These are phyloP conservation scores for Crepidotus variabilis DNA, from an alignment of 768 basidiomycete species.

Conservation along the genomic window DNA sequence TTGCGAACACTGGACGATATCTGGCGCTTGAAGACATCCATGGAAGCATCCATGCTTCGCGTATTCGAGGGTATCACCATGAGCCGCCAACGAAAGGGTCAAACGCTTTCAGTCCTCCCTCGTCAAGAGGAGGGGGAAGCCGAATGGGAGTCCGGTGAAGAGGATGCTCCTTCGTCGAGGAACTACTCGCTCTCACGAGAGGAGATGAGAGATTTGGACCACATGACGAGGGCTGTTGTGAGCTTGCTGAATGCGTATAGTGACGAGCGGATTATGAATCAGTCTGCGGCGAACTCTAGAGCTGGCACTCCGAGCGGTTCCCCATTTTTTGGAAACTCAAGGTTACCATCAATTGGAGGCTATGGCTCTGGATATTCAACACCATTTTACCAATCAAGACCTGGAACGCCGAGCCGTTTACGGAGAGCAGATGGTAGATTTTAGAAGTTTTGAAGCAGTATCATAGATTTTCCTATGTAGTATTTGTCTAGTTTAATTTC, in stretches of 20 bases:
- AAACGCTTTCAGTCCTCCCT: slow-evolving; percentile 29
- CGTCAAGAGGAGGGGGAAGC: slow-evolving; percentile 48
- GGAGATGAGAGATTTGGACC: slow-evolving; percentile 75
- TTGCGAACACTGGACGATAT: slow-evolving; percentile 75
- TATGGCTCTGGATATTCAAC: slow-evolving; percentile 58
- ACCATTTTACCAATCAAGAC: slow-evolving; percentile 51
- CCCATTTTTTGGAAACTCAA: slow-evolving; percentile 4
- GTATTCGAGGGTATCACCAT: slow-evolving; percentile 84
- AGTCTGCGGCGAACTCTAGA: slow-evolving; percentile 60
- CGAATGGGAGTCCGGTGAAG: slow-evolving; percentile 57
- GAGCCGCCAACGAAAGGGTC: slow-evolving; percentile 31
- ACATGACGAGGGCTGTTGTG: slow-evolving; percentile 72
- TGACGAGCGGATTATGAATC: slow-evolving; percentile 54
- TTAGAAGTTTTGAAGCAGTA: slow-evolving; percentile 1
- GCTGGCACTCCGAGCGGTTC: slow-evolving; percentile 53
- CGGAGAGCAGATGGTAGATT: slow-evolving; percentile 38
- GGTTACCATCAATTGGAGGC: slow-evolving; percentile 9
- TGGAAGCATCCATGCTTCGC: slow-evolving; percentile 83
- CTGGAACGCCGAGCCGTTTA: slow-evolving; percentile 65
- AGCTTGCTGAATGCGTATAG: slow-evolving; percentile 68
- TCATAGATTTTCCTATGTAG: slow-evolving; percentile 10
- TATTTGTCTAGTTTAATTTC: slow-evolving; percentile 3
- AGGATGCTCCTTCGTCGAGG: slow-evolving; percentile 38
- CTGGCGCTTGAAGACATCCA: slow-evolving; percentile 71
- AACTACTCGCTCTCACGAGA: slow-evolving; percentile 55